A percentile compares a stretch with the other conserved stretches of the same genome.
Conservation (phyloP, 1,284 basidiomycete species). For the Cryptococcus sp. region DNA sequence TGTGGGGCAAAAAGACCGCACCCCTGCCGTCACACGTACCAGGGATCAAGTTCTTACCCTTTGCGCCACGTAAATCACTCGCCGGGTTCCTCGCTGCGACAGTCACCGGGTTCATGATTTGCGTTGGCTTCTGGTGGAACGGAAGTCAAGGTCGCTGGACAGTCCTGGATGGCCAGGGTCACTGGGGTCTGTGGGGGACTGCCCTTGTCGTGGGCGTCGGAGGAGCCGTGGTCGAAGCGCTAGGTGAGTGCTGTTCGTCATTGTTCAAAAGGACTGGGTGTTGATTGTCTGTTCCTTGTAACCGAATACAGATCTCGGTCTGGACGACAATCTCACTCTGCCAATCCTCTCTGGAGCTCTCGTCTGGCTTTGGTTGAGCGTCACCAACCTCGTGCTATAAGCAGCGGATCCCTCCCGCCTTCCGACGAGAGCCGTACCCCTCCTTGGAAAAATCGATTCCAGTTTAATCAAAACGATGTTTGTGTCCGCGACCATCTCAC, state of each 20-base stretch:
- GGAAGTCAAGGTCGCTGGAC: conserved; percentile 60
- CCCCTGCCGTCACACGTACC: conserved; percentile 65
- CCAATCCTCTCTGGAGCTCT: conserved; percentile 86
- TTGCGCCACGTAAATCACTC: conserved; percentile 58
- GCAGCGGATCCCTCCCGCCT: neutral
- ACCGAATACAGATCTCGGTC: conserved; percentile 68
- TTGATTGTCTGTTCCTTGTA: no score
- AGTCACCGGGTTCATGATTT: conserved; percentile 72
- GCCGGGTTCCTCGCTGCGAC: conserved; percentile 88
- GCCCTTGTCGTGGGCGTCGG: conserved; percentile 70
- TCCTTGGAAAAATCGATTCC: neutral
- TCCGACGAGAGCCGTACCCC: neutral
- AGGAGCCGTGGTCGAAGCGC: conserved; percentile 79
- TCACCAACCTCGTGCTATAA: conserved; percentile 38
- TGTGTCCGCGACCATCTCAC: neutral
- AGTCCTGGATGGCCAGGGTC: conserved; percentile 45
- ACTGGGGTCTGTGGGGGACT: conserved; percentile 61
- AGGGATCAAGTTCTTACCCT: conserved; percentile 39
- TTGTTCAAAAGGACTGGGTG: neutral
- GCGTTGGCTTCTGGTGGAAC: conserved; percentile 72
- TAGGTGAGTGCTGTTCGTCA: conserved; percentile 61
- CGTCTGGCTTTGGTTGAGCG: conserved; percentile 61
- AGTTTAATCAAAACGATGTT: neutral
- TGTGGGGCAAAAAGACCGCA: conserved; percentile 76
- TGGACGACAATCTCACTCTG: conserved; percentile 92